Base-by-base conservation (phyloP, 1,284 basidiomycete species). In the Leccinum insolens region DNA sequence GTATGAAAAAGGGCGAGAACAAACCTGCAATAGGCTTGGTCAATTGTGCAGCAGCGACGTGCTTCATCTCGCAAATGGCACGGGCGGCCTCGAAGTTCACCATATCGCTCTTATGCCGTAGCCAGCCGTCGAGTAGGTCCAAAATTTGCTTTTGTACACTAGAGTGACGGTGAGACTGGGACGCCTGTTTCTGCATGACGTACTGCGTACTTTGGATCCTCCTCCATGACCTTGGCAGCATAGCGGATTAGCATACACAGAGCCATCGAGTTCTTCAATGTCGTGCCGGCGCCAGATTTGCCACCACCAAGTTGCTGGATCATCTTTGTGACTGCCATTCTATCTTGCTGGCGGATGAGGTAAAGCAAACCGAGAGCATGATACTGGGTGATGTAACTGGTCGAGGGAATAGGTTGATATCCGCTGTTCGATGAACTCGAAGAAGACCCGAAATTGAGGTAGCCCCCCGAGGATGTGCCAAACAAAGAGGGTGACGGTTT, bases 91-190 rank as follows among this genome's bases (percentile, higher is more conserved):
- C 98, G 74, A 97, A 95, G 83, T 99, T 99, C 79, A 99, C 98
- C 98, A 99, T 99, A 80, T 99, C 98, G 77, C 95, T 97, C 86
- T 99, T 99, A 83, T 99, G 98, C 69, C 96, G 90, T 69, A 99
- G 85, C 90, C 96, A 97, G 57, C 94, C 92, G 79, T 99, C 98
- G 64, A 99, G 86, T 61, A 98, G 88, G 74, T 99, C 97, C 69
- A 95, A 85, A 88, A 99, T 98, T 75, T 94, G 95, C 72, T 88
- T 91, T 81, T 96, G 95, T 57, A 96, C 84, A 75, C 95, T 97
- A 20, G 22, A 65, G 57, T 64, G 44, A 52, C 2, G 55, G 60
- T 65, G 70, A 70, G 64, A 34, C 25, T 58, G 25, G 20, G 34
- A 22, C 1, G 17, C 3, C 44, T 11, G 9, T 61, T n/a, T 28